These are phyloP conservation scores for Stevia rebaudiana DNA, from an alignment of 140 eudicot species.

Conservation along the genomic window DNA sequence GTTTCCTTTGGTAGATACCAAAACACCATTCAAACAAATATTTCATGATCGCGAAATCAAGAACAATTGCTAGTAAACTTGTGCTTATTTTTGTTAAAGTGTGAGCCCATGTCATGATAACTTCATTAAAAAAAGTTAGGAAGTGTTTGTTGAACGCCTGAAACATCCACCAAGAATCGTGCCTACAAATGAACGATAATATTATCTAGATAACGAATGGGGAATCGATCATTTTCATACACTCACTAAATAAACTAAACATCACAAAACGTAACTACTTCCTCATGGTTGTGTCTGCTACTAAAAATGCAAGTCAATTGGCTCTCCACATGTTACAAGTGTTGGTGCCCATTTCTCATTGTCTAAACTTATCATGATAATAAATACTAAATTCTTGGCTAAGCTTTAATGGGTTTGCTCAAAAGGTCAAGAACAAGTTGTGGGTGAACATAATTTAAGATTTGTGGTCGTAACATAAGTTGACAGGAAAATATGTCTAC, in stretches of 20 bases:
- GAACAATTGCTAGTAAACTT: too few relatives aligned
- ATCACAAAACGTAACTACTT: slow-evolving; percentile 13
- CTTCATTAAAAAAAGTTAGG: slow-evolving; percentile 1
- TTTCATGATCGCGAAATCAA: too few relatives aligned
- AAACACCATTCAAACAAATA: not conserved
- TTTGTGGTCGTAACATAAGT: slow-evolving; percentile 22
- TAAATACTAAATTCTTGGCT: slow-evolving; percentile 15
- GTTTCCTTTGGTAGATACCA: slow-evolving; percentile 12
- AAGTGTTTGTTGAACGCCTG: slow-evolving; percentile 5
- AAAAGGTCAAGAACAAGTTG: slow-evolving; percentile 12
- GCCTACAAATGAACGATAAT: slow-evolving; percentile 1
- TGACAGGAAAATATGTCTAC: not conserved
- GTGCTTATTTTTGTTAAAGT: not conserved
- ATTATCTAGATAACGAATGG: slow-evolving; percentile 9
- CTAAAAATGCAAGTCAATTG: slow-evolving; percentile 14
- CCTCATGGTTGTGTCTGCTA: slow-evolving; percentile 18
- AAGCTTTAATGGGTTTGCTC: slow-evolving; percentile 23
- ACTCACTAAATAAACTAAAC: slow-evolving; percentile 18
- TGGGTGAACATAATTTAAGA: slow-evolving; percentile 13
- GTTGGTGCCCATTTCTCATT: slow-evolving; percentile 19
- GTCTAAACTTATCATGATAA: slow-evolving; percentile 11
- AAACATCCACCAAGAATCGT: slow-evolving; percentile 19
- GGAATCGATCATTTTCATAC: not conserved
- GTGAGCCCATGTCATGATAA: not conserved
- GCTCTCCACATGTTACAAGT: slow-evolving; percentile 15